Evolutionary conservation across 164 flowering plant genomes (phyloP).

Genomic region (Hamamelis virginiana): DNA sequence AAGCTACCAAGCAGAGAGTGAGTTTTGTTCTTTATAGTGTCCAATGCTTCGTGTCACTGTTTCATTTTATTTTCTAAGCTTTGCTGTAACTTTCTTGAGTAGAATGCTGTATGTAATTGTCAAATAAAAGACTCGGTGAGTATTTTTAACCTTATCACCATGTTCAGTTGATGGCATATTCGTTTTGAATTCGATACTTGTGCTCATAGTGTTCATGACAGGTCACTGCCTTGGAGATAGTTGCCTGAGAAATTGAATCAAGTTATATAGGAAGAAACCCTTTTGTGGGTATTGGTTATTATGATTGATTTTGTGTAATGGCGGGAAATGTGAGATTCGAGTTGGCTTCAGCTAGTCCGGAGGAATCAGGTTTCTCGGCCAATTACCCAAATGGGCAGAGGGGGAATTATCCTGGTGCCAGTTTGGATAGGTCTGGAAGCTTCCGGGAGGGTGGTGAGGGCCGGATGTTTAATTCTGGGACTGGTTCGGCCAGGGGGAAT

Average conservation of each 20-base stretch:
- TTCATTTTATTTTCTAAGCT: neutral
- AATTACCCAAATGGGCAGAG: constrained; percentile 65
- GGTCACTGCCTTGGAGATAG: neutral
- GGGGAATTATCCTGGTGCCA: constrained; percentile 38
- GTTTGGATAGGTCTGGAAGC: constrained; percentile 78
- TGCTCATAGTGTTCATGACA: neutral
- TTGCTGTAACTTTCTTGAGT: neutral
- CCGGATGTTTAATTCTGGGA: constrained; percentile 44
- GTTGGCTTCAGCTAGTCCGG: constrained; percentile 55
- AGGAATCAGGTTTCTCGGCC: constrained; percentile 47
- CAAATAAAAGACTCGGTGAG: too few relatives aligned
- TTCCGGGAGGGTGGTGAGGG: constrained; percentile 64
- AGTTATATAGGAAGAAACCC: constrained; percentile 1
- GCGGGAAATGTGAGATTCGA: constrained; percentile 67
- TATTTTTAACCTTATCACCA: neutral
- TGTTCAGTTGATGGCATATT: neutral
- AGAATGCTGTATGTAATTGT: neutral
- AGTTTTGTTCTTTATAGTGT: constrained; percentile 5
- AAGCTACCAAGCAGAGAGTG: neutral
- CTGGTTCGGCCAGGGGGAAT: constrained; percentile 31
- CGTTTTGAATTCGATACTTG: too few relatives aligned
- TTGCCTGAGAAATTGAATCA: neutral
- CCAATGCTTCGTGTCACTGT: too few relatives aligned
- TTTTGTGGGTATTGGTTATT: constrained; percentile 16
- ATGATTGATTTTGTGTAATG: constrained; percentile 40